Evolutionary conservation across 768 basidiomycete species (phyloP).

Genomic region (Scleroderma citrinum): DNA sequence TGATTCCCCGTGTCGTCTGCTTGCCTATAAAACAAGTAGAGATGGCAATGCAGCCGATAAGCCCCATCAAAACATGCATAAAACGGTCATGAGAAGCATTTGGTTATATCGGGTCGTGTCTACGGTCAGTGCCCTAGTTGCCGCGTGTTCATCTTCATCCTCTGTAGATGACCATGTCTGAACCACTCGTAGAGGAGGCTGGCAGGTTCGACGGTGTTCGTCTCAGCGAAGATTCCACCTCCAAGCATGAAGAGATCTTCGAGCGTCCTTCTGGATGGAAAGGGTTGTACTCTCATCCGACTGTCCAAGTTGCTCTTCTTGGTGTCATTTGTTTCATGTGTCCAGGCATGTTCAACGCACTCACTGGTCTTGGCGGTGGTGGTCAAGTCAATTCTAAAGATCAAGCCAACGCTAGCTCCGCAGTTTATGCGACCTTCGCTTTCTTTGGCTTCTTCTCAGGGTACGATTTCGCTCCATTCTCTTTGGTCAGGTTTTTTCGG

Average conservation of each 20-base stretch:
- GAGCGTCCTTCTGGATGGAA: slow-evolving; percentile 42
- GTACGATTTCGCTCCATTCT: slow-evolving; percentile 30
- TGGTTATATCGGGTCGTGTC: too few species aligned
- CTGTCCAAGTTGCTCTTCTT: slow-evolving; percentile 40
- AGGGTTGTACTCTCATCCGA: slow-evolving; percentile 51
- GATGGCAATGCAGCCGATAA: too few species aligned
- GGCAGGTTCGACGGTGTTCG: slow-evolving; percentile 13
- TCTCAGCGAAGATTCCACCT: slow-evolving; percentile 15
- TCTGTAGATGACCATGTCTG: slow-evolving; percentile 18
- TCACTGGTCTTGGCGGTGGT: slow-evolving; percentile 75
- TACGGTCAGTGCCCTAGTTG: too few species aligned
- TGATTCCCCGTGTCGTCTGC: too few species aligned
- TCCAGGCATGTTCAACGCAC: slow-evolving; percentile 70
- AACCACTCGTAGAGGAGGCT: slow-evolving; percentile 8
- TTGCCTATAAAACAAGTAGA: too few species aligned
- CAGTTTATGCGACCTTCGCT: slow-evolving; percentile 61
- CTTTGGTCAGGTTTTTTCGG: not conserved
- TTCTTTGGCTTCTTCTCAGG: slow-evolving; percentile 64
- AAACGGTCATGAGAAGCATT: too few species aligned
- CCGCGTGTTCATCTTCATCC: not conserved
- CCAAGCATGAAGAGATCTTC: slow-evolving; percentile 25
- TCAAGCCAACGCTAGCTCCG: slow-evolving; percentile 62
- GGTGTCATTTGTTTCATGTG: slow-evolving; percentile 61
- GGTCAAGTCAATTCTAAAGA: slow-evolving; percentile 63
- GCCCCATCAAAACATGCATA: too few species aligned